These are phyloP conservation scores for Clonostachys byssicola DNA, from an alignment of 2,329 filamentous ascomycete genomes.

Conservation along the genomic window DNA sequence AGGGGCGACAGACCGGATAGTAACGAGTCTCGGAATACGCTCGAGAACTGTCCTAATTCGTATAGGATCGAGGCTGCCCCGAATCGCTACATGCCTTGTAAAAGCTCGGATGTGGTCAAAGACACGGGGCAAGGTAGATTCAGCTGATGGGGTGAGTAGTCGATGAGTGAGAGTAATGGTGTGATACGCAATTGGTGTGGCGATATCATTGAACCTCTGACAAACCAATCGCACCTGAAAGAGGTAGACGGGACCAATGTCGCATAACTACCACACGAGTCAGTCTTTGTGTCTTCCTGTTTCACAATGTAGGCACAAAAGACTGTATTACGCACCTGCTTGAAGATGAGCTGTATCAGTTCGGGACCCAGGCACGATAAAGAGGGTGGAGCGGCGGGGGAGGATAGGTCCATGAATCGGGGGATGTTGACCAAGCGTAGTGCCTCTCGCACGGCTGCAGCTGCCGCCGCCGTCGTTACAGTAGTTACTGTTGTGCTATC, in stretches of 20 bases:
- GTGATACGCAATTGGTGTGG: constrained; percentile 36
- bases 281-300: not conserved
- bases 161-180: constrained; percentile 27
- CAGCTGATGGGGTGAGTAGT: constrained; percentile 27
- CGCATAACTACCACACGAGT: constrained; percentile 24
- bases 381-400: too few species aligned
- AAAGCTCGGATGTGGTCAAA: constrained; percentile 27
- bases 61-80: constrained; percentile 30
- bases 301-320: not conserved
- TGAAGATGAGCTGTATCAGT: constrained; percentile 32
- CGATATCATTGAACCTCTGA: constrained; percentile 30
- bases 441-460: too few species aligned
- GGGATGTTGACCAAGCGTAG: too few species aligned
- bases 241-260: constrained; percentile 26
- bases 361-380: constrained; percentile 33
- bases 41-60: constrained; percentile 27
- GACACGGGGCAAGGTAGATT: constrained; percentile 20
- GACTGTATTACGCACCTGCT: constrained; percentile 23
- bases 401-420: too few species aligned
- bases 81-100: constrained; percentile 33
- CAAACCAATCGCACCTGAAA: constrained; percentile 28
- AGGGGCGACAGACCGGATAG: constrained; percentile 28
- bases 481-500: too few species aligned
- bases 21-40: constrained; percentile 25
- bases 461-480: too few species aligned